These are phyloP conservation scores for Sicyos baderoa DNA, from an alignment of 306 rosid genomes.

Conservation along the genomic window DNA sequence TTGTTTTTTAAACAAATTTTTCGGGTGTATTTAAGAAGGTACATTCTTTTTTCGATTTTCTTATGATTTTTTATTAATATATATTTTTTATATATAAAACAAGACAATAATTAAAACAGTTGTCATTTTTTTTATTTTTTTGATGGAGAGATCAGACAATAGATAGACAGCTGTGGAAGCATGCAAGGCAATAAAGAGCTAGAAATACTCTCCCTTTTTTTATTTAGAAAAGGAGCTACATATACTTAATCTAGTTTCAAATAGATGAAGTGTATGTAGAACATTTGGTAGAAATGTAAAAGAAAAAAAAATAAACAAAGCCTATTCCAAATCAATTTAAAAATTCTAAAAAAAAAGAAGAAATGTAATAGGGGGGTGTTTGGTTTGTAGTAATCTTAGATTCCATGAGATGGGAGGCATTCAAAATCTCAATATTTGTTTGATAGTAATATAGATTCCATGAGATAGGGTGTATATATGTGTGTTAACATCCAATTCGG, in stretches of 20 bases:
- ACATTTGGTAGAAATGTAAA: background rate
- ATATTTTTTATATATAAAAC: too few relatives aligned
- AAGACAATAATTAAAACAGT: background rate
- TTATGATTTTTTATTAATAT: too few relatives aligned
- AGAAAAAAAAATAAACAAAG: too few relatives aligned
- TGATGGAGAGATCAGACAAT: background rate
- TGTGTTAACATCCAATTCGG: too few relatives aligned
- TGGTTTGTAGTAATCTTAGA: background rate
- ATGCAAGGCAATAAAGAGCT: background rate
- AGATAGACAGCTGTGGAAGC: background rate
- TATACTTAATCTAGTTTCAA: background rate
- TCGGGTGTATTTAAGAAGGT: too few relatives aligned
- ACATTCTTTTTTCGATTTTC: too few relatives aligned
- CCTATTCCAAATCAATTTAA: background rate
- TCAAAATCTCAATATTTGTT: too few relatives aligned
- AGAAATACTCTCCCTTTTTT: too few relatives aligned
- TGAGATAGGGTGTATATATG: too few relatives aligned
- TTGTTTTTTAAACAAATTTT: too few relatives aligned
- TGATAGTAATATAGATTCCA: too few relatives aligned
- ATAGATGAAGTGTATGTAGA: background rate
- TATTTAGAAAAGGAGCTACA: background rate
- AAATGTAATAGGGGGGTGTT: background rate
- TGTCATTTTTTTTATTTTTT: background rate
- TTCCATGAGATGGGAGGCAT: background rate
- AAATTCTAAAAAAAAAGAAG: background rate